These are phyloP conservation scores for Dentipellis sp. DNA, from an alignment of 768 basidiomycete genomes.

Conservation along the genomic window DNA sequence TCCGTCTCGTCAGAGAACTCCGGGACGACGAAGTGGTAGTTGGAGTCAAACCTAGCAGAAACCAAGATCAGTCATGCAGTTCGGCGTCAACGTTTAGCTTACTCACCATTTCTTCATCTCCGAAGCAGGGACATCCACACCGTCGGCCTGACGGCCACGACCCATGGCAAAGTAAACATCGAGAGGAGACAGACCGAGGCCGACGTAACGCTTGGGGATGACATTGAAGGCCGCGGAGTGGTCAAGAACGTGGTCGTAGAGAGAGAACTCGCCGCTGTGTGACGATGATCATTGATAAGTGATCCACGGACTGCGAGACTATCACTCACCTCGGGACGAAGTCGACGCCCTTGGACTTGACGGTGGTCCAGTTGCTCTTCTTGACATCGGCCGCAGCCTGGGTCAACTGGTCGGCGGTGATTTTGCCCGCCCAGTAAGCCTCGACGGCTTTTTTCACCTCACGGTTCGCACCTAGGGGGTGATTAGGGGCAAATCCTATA, in stretches of 20 bases:
- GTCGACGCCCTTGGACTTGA: conserved; percentile 84
- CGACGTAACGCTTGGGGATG: conserved; percentile 89
- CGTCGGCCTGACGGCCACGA: conserved; percentile 90
- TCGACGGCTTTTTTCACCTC: conserved; percentile 98
- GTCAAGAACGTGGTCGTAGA: conserved; percentile 98
- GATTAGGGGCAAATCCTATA: not conserved
- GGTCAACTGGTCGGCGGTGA: conserved; percentile 78
- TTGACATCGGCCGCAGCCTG: conserved; percentile 82
- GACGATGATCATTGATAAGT: not conserved
- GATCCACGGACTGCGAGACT: conserved; percentile 5
- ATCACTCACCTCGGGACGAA: conserved; percentile 75
- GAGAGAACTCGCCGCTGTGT: conserved; percentile 89
- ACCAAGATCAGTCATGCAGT: not conserved
- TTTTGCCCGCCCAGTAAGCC: conserved; percentile 95
- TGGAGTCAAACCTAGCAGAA: conserved; percentile 81
- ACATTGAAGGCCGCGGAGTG: conserved; percentile 95
- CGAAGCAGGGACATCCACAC: conserved; percentile 92
- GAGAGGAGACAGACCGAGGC: conserved; percentile 76
- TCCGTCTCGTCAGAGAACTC: conserved; percentile 86
- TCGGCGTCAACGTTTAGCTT: not conserved
- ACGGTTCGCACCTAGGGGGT: conserved; percentile 69
- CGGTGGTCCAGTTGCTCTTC: conserved; percentile 77
- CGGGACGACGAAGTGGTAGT: conserved; percentile 98
- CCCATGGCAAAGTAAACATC: conserved; percentile 99
- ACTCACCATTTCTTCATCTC: conserved; percentile 99